These are phyloP conservation scores for Physaria fendleri DNA, from an alignment of 345 rosid genomes.

Conservation along the genomic window DNA sequence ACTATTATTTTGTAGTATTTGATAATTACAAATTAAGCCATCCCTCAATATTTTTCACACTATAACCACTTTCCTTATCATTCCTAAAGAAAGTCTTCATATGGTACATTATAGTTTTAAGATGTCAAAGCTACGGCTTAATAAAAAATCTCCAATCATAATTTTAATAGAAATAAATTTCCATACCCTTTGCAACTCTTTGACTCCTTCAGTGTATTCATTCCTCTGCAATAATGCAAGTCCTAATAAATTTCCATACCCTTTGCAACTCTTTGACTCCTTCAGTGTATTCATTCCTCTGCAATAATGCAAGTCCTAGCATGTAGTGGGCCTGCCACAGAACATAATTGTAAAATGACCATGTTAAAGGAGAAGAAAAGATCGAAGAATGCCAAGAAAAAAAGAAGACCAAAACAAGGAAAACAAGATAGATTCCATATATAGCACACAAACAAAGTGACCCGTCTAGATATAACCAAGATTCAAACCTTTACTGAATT, in stretches of 20 bases:
- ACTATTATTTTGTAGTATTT: neutral
- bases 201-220: conserved; percentile 53
- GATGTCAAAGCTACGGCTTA: neutral
- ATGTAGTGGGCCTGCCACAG: conserved; percentile 68
- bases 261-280: conserved; percentile 73
- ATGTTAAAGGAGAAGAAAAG: neutral
- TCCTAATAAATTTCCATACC: conserved; percentile 71
- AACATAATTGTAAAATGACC: neutral
- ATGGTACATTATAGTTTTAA: neutral
- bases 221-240: conserved; percentile 56
- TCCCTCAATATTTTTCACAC: neutral
- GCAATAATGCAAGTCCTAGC: conserved; percentile 76
- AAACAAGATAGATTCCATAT: neutral
- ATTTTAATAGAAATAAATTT: neutral
- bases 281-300: conserved; percentile 39
- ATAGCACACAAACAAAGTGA: neutral
- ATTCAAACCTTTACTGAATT: conserved; percentile 56
- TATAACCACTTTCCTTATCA: neutral
- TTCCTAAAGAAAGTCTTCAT: neutral
- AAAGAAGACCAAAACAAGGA: neutral
- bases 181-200: conserved; percentile 53
- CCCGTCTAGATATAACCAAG: neutral
- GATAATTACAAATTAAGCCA: neutral
- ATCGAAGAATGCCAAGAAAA: neutral
- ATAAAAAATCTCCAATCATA: neutral